Base-by-base conservation (phyloP, 768 basidiomycete species). In the Megacollybia marginata region DNA sequence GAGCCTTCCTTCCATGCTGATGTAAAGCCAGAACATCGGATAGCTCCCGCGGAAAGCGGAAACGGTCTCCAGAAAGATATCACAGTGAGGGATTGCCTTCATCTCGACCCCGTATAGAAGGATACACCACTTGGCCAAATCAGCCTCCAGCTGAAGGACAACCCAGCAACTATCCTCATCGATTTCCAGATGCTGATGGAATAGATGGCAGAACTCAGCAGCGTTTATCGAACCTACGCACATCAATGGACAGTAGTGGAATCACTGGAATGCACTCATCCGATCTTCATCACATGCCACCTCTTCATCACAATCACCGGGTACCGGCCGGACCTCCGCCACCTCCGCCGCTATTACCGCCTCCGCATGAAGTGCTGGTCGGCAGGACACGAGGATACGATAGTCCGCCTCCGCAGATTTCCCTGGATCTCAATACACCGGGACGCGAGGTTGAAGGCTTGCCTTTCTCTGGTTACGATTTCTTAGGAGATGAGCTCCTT, bases 401-500 rank as follows among this genome's bases (percentile, higher is more conserved):
- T 34, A 35, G 15, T 15, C 2, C 32, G 45, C 51, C 48, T 13
- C 42, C 52, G 4, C 33, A 33, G 44, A 49, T 53, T 10, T 49
- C 48, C 9, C 34, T 53, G 12, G 52, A 53, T 36, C 36, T 49
- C 8, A 53, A 48, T 13, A 42, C 52, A 1, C 31, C 36, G 9
- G 40, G 47, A 11, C 47, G 47, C 33, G 46, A 18, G 16, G 48
- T 49, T 20, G 52, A 53, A 18, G 52, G 48, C 28, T 45, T 45
- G 15, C 44, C 44, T 44, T 44, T 44, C 23, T 46, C 42, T 32
- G 52, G 52, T 15, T 53, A 53, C 40, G 48, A 53, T 46, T 53
- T 53, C 46, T 42, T 53, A 2, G 48, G 48, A 32, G 52, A 49
- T 33, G 52, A 53, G 18, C 44, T 53, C 2, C 46, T 42, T n/a